These are phyloP conservation scores for Selaginella tamariscina DNA, from an alignment of 75 land plant genomes.

Conservation along the genomic window DNA sequence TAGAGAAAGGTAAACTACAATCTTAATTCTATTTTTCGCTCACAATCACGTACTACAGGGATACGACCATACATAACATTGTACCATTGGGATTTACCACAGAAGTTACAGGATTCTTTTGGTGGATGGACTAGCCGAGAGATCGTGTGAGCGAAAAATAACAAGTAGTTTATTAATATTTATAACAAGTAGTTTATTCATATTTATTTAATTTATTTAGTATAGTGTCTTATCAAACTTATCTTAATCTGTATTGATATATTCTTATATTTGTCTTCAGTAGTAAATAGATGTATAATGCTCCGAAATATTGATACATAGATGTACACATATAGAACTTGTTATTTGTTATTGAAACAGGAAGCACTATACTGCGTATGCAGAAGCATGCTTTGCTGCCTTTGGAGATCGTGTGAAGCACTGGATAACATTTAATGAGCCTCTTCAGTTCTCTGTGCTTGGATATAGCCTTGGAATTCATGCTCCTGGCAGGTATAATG, in stretches of 20 bases:
- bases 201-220: background rate
- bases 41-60: background rate
- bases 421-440: conserved; percentile 81
- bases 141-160: background rate
- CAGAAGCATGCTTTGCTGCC: conserved; percentile 61
- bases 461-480: conserved; percentile 52
- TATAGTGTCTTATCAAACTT: too few species aligned
- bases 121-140: conserved; percentile 7
- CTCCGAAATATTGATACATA: too few species aligned
- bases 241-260: too few species aligned
- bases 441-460: conserved; percentile 63
- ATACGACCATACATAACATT: background rate
- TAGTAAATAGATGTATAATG: too few species aligned
- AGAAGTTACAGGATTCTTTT: conserved; percentile 1
- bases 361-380: conserved; percentile 50
- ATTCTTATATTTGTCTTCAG: too few species aligned
- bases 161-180: background rate
- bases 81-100: conserved; percentile 10
- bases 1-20: conserved; percentile 9
- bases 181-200: background rate
- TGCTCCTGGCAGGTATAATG: conserved; percentile 85
- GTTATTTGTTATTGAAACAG: conserved; percentile 34
- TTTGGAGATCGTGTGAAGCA: conserved; percentile 81
- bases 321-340: too few species aligned
- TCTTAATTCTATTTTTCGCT: background rate